Evolutionary conservation across 495 filamentous ascomycete genomes (phyloP).

Genomic region (Penicillium maclennaniae): DNA sequence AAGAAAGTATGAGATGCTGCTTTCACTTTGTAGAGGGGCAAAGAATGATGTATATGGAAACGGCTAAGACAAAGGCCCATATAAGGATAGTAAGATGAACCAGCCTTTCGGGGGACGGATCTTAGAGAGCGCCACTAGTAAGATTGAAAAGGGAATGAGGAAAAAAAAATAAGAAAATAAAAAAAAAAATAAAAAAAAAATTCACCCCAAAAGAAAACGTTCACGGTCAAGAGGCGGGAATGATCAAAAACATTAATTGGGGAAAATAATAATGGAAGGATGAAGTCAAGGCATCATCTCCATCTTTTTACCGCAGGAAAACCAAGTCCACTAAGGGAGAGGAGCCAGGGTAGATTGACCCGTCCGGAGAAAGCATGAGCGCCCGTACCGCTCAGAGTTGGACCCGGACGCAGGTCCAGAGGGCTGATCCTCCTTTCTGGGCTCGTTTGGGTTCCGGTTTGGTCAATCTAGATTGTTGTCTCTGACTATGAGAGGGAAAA

Average conservation of each 20-base stretch:
- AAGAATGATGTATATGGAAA: slow-evolving; percentile 30
- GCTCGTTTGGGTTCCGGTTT: slow-evolving; percentile 39
- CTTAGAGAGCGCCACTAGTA: slow-evolving; percentile 11
- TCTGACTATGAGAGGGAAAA: slow-evolving; percentile 12
- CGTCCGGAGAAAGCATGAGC: slow-evolving; percentile 35
- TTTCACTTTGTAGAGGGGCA: slow-evolving; percentile 14
- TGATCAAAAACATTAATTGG: slow-evolving; percentile 14
- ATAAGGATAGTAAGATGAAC: slow-evolving; percentile 37
- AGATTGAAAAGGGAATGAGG: background rate
- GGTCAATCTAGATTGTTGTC: slow-evolving; percentile 32
- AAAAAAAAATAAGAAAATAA: slow-evolving; percentile 10
- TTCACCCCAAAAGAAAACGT: slow-evolving; percentile 23
- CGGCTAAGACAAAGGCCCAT: slow-evolving; percentile 26
- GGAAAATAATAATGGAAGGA: slow-evolving; percentile 23
- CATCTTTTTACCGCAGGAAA: slow-evolving; percentile 26
- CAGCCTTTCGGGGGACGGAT: slow-evolving; percentile 10
- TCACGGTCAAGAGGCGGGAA: slow-evolving; percentile 20
- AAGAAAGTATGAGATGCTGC: background rate
- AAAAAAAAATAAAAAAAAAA: slow-evolving; percentile 15
- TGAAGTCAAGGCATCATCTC: slow-evolving; percentile 47
- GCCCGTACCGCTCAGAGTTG: slow-evolving; percentile 40
- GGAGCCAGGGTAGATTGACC: slow-evolving; percentile 34
- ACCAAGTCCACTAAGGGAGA: slow-evolving; percentile 30
- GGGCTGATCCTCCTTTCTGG: slow-evolving; percentile 45
- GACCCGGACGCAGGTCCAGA: slow-evolving; percentile 48